phyloP scores from a whole-genome alignment of 2,329 filamentous ascomycete species.

The Stachybotrys echinatus region DNA sequence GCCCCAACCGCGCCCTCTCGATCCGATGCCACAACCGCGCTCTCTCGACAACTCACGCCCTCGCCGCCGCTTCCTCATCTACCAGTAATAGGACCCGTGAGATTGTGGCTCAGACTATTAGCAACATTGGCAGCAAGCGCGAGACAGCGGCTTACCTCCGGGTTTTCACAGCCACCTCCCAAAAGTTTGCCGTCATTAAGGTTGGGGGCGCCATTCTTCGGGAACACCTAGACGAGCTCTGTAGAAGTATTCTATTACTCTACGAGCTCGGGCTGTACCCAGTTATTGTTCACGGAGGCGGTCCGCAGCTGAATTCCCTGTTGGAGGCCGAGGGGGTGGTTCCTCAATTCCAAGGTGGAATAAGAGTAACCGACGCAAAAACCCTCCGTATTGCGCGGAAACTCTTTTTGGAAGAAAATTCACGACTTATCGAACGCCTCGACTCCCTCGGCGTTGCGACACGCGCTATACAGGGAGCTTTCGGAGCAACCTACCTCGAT shows the following conservation, averaged over 20 bases:
- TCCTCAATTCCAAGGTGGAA: constrained; percentile 93
- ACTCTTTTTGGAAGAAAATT: constrained; percentile 91
- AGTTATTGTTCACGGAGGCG: constrained; percentile 90
- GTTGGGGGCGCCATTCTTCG: constrained; percentile 94
- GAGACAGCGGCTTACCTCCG: constrained; percentile 92
- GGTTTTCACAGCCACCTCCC: constrained; percentile 93
- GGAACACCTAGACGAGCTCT: constrained; percentile 88
- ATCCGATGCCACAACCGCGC: too few species aligned
- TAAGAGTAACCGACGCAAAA: constrained; percentile 91
- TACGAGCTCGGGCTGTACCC: constrained; percentile 94
- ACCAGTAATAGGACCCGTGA: constrained; percentile 27
- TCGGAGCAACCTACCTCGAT: constrained; percentile 90
- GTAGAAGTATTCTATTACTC: constrained; percentile 81
- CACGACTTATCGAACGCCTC: constrained; percentile 85
- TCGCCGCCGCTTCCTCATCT: too few species aligned
- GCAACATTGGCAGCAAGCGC: constrained; percentile 92
- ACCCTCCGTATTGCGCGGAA: constrained; percentile 86
- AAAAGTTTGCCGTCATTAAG: constrained; percentile 98
- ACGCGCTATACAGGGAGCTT: constrained; percentile 84
- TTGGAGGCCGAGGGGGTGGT: constrained; percentile 87
- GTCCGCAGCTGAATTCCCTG: constrained; percentile 89
- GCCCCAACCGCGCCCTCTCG: too few species aligned
- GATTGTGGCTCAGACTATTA: constrained; percentile 57
- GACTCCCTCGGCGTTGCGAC: constrained; percentile 87
- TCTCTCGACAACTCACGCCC: too few species aligned